Evolutionary conservation across 495 filamentous ascomycete species (phyloP).

Genomic region (Penicillium bovifimosum): DNA sequence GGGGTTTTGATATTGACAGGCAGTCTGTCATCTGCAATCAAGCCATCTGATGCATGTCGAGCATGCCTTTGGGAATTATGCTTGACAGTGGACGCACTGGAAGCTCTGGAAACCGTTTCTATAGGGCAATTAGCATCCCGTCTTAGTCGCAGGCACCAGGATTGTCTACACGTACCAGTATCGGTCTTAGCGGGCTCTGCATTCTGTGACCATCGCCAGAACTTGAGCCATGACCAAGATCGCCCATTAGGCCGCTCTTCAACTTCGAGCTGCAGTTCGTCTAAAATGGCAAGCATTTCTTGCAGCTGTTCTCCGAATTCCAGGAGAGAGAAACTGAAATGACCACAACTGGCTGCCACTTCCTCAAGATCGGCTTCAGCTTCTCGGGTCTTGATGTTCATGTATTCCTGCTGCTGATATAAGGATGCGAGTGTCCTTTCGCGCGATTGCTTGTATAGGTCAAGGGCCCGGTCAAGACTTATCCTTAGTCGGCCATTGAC

Average conservation of each 20-base stretch:
- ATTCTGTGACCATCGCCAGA: conserved; percentile 53
- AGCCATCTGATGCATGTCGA: conserved; percentile 4
- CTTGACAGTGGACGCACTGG: not conserved
- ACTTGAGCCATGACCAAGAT: conserved; percentile 82
- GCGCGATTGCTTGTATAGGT: conserved; percentile 68
- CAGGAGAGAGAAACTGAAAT: conserved; percentile 85
- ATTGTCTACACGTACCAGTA: conserved; percentile 13
- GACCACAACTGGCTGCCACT: conserved; percentile 89
- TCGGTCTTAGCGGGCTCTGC: conserved; percentile 18
- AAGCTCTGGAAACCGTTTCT: not conserved
- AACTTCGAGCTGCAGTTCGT: conserved; percentile 68
- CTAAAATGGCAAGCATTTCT: conserved; percentile 72
- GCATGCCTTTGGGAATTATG: not conserved
- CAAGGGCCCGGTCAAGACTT: conserved; percentile 73
- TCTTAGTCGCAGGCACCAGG: not conserved
- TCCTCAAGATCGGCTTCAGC: conserved; percentile 94
- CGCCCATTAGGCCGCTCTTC: conserved; percentile 50
- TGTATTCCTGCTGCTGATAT: conserved; percentile 69
- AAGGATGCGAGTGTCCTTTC: conserved; percentile 68
- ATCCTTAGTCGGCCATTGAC: conserved; percentile 71
- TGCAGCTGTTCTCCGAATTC: conserved; percentile 88
- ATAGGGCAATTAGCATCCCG: not conserved
- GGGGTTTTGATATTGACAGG: conserved; percentile 3
- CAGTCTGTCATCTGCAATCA: conserved; percentile 5
- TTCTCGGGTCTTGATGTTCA: conserved; percentile 56